A percentile compares a stretch with the other conserved stretches of the same genome.
Evolutionary conservation across 1,139 yeast genomes (phyloP).

Genomic region (Candida buenavistaensis): DNA sequence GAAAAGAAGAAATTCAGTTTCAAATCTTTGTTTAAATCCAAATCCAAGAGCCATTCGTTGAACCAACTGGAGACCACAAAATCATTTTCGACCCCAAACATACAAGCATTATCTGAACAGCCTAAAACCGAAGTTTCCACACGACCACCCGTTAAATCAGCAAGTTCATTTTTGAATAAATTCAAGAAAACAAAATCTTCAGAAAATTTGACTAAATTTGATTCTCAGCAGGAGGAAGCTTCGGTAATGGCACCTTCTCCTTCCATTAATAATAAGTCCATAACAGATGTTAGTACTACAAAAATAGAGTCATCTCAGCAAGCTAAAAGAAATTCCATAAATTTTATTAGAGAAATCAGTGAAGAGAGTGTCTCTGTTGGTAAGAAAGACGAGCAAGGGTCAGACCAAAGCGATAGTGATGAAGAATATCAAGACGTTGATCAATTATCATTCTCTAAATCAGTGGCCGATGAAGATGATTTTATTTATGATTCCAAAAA

Average conservation of each 20-base stretch:
- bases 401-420: conserved; percentile 11
- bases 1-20: conserved; percentile 41
- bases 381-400: conserved; percentile 7
- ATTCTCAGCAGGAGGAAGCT: background rate
- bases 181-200: conserved; percentile 27
- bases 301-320: background rate
- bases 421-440: conserved; percentile 11
- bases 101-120: conserved; percentile 11
- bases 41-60: conserved; percentile 29
- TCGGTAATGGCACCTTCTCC: background rate
- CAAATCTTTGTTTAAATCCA: conserved; percentile 39
- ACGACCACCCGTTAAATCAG: conserved; percentile 5
- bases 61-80: conserved; percentile 20
- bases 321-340: conserved; percentile 13
- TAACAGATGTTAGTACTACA: background rate
- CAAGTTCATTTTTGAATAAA: conserved; percentile 20
- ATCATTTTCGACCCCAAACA: conserved; percentile 33
- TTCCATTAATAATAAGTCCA: background rate
- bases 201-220: conserved; percentile 18
- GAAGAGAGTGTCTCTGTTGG: conserved; percentile 20
- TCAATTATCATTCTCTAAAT: conserved; percentile 6
- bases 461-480: conserved; percentile 12
- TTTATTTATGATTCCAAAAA: conserved; percentile 26
- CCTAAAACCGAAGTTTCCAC: background rate
- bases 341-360: conserved; percentile 37